Evolutionary conservation across 2,329 filamentous ascomycete species (phyloP).

Genomic region (Cucurbitaria berberidis): DNA sequence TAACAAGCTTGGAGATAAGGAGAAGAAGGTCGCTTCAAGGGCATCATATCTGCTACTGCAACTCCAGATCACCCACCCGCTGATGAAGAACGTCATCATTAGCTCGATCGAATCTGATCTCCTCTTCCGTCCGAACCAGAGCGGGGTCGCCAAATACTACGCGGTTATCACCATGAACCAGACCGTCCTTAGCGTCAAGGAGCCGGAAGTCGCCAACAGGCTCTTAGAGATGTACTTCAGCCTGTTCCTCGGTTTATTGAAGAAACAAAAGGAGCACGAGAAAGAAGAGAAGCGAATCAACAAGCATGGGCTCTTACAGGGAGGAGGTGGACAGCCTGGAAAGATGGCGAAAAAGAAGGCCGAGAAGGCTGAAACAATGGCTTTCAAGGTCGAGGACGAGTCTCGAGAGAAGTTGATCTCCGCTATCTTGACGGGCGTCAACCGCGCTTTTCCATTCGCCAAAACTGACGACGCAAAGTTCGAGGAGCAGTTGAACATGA

Average conservation of each 20-base stretch:
- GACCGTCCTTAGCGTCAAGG: constrained; percentile 85
- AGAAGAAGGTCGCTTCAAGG: constrained; percentile 93
- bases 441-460: constrained; percentile 93
- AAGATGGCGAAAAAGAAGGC: constrained; percentile 59
- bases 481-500: constrained; percentile 87
- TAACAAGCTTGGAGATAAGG: constrained; percentile 94
- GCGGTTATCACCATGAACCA: constrained; percentile 97
- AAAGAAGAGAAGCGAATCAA: constrained; percentile 51
- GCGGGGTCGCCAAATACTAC: constrained; percentile 89
- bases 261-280: constrained; percentile 58
- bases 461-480: constrained; percentile 81
- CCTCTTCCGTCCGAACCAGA: constrained; percentile 85
- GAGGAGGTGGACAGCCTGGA: constrained; percentile 60
- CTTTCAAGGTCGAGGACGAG: constrained; percentile 61
- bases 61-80: constrained; percentile 83
- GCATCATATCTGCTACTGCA: constrained; percentile 94
- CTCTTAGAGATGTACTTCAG: constrained; percentile 92
- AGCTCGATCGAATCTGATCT: constrained; percentile 85
- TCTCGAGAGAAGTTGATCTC: constrained; percentile 90
- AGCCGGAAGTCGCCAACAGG: constrained; percentile 78
- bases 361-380: constrained; percentile 52
- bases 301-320: constrained; percentile 59
- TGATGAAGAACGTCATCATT: constrained; percentile 92
- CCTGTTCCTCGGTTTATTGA: constrained; percentile 82
- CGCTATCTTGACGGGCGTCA: constrained; percentile 89